Base-by-base conservation (phyloP, 73 alveolate species). In the Tetrahymena elliotti region DNA sequence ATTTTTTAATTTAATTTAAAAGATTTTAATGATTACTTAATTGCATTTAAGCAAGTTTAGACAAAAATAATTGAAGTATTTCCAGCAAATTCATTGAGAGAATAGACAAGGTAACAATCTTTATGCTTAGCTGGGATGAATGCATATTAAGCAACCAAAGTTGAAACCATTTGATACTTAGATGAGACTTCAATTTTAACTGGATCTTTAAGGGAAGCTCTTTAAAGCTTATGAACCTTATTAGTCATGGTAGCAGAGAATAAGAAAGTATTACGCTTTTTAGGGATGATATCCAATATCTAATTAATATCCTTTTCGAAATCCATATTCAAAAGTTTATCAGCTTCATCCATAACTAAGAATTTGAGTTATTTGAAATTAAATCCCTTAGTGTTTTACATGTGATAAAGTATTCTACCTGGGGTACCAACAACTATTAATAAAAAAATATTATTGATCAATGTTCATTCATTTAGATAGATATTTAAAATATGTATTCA, bases 171-270 rank as follows among this genome's bases (percentile, higher is more conserved):
- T 96, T 95, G 96, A 97, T 94, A 94, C 84, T 96, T 97, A 93
- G 97, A 92, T 92, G 96, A 98, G 33, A 93, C 97, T 95, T 93
- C 95, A 22, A 88, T 93, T 96, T 95, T 94, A 84, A 92, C 97
- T n/a, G 95, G 96, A 92, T 95, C 97, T 47, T 41, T 94, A 24
- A 96, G 68, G 35, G 94, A 83, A 34, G 95, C 94, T 41, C 95
- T 84, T 39, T 97, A 27, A 27, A 93, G 40, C 95, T 95, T 96
- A 36, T 98, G 97, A 1, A 98, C 99, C 96, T 99, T 99, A 84
- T 98, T 96, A 27, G 99, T 99, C 99, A 99, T 99, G 3, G 99
- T 99, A 13, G 99, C 99, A 35, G 99, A 99, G 97, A 98, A 99
- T 93, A 99, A 96, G 95, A 96, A 99, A 22, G 99, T 99, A 95